Evolutionary conservation across 352 stramenopile species (phyloP).

Genomic region (Phytopythium ostracodes): DNA sequence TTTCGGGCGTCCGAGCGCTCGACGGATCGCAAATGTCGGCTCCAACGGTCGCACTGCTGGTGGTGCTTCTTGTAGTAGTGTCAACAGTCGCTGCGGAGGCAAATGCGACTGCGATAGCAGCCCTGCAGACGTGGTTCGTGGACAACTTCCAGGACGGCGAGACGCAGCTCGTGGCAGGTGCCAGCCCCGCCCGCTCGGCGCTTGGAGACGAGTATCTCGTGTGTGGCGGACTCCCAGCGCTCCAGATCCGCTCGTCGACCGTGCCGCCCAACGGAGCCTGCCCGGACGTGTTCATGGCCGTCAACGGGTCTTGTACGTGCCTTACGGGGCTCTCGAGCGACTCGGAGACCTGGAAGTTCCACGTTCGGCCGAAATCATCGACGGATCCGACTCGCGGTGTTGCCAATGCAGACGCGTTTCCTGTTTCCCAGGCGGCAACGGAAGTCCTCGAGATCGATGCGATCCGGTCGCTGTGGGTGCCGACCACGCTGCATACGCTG

Average conservation of each 20-base stretch:
- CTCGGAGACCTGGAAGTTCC: conserved; percentile 18
- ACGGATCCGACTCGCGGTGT: not conserved
- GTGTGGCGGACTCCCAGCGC: conserved; percentile 20
- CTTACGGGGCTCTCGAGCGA: conserved; percentile 16
- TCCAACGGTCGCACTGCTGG: not conserved
- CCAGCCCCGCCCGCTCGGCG: conserved; percentile 9
- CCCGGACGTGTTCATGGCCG: conserved; percentile 15
- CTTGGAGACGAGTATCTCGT: conserved; percentile 11
- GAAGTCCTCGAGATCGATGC: conserved; percentile 19
- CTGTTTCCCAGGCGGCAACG: conserved; percentile 5
- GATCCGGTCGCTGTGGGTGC: conserved; percentile 27
- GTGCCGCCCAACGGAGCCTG: conserved; percentile 26
- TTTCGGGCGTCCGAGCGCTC: no score
- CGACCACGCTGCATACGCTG: conserved; percentile 17
- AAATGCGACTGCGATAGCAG: not conserved
- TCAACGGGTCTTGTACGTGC: conserved; percentile 41
- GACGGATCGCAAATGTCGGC: no score
- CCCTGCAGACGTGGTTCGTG: conserved; percentile 23
- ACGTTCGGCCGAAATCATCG: conserved; percentile 10
- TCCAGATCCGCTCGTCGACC: conserved; percentile 22
- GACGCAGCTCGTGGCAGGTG: conserved; percentile 22
- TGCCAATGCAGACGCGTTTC: not conserved
- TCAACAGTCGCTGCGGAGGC: not conserved
- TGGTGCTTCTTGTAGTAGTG: not conserved
- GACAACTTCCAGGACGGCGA: conserved; percentile 29